Percentiles rank a stretch among this genome's conserved stretches.
These are phyloP conservation scores for Pholiota adiposa DNA, from an alignment of 1,284 basidiomycete genomes.

Conservation along the genomic window DNA sequence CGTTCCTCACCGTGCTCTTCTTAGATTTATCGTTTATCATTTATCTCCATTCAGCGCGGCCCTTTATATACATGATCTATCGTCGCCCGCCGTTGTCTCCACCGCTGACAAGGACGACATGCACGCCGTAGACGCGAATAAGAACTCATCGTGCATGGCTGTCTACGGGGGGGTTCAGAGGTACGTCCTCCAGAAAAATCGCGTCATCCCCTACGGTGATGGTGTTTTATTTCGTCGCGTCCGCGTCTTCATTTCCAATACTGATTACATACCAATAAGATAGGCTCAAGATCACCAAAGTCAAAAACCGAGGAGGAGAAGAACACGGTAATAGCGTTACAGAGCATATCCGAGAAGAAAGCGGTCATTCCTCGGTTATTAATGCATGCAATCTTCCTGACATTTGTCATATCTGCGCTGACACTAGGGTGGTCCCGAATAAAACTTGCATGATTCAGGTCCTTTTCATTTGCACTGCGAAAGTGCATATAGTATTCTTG, in stretches of 20 bases:
- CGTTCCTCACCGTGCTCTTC: background rate
- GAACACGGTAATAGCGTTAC: background rate
- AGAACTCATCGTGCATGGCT: background rate
- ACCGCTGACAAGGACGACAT: background rate
- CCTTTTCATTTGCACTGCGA: background rate
- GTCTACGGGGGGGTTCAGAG: background rate
- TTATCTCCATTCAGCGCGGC: conserved; percentile 15
- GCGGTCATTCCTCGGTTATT: background rate
- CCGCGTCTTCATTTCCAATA: background rate
- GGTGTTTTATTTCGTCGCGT: background rate
- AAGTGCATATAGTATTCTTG: conserved; percentile 23
- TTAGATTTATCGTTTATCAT: conserved; percentile 12
- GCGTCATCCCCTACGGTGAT: background rate
- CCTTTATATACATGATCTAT: conserved; percentile 1
- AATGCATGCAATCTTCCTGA: background rate
- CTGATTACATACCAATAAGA: background rate
- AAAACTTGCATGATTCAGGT: background rate
- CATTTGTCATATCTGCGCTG: background rate
- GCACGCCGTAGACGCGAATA: background rate
- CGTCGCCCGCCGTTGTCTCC: background rate
- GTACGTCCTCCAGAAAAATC: background rate
- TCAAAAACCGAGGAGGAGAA: background rate
- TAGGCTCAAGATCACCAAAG: background rate
- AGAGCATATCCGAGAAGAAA: background rate
- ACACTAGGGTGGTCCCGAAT: background rate